Evolutionary conservation across 805 yeast genomes (phyloP).

Genomic region (Cyberlindnera maritima): DNA sequence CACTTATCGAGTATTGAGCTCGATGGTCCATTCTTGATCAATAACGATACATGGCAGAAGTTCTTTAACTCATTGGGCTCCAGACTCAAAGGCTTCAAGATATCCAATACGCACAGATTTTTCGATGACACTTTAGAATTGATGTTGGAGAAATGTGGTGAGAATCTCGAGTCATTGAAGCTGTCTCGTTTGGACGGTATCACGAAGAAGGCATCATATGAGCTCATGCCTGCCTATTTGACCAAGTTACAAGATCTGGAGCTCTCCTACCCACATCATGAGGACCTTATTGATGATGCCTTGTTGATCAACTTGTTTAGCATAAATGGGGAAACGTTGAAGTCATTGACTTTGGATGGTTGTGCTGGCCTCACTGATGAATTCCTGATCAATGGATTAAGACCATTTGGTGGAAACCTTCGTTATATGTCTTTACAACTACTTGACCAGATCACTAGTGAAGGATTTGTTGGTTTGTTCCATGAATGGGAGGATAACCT

Average conservation of each 20-base stretch:
- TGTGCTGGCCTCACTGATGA: slow-evolving; percentile 71
- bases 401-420: slow-evolving; percentile 54
- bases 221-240: slow-evolving; percentile 62
- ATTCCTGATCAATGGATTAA: slow-evolving; percentile 53
- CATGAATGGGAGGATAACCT: slow-evolving; percentile 49
- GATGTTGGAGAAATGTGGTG: slow-evolving; percentile 60
- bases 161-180: slow-evolving; percentile 51
- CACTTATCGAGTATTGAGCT: slow-evolving; percentile 55
- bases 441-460: slow-evolving; percentile 67
- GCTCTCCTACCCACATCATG: slow-evolving; percentile 64
- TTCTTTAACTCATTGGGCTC: slow-evolving; percentile 62
- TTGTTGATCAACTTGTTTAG: slow-evolving; percentile 58
- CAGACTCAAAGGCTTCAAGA: slow-evolving; percentile 54
- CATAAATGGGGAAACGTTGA: slow-evolving; percentile 59
- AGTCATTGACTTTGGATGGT: slow-evolving; percentile 63
- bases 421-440: slow-evolving; percentile 55
- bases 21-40: slow-evolving; percentile 88
- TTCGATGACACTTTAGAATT: slow-evolving; percentile 61
- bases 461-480: slow-evolving; percentile 60
- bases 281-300: slow-evolving; percentile 67
- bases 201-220: slow-evolving; percentile 52
- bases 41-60: slow-evolving; percentile 71
- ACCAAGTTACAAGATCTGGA: slow-evolving; percentile 55
- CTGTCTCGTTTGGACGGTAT: slow-evolving; percentile 75
- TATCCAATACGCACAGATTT: slow-evolving; percentile 83